phyloP scores from a whole-genome alignment of 805 yeast genomes.

The Yarrowia sp. region DNA sequence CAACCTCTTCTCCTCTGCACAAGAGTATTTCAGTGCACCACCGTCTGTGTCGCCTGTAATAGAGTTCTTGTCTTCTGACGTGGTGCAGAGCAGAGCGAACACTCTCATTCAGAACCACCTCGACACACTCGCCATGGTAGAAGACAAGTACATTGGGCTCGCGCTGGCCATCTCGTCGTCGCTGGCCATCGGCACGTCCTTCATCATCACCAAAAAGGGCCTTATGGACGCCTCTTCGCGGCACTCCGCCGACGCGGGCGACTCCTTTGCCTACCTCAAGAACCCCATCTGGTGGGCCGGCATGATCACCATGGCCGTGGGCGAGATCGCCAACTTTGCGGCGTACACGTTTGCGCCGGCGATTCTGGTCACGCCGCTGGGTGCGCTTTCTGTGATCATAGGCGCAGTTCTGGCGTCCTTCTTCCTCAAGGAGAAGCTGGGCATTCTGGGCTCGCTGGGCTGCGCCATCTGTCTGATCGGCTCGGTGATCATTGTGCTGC shows the following conservation, averaged over 20 bases:
- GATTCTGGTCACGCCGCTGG: conserved; percentile 84
- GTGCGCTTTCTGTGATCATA: conserved; percentile 84
- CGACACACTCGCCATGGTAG: conserved; percentile 42
- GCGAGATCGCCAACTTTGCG: conserved; percentile 89
- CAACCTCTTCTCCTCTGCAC: background rate
- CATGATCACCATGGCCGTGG: conserved; percentile 81
- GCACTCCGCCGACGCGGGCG: conserved; percentile 58
- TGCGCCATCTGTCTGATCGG: conserved; percentile 89
- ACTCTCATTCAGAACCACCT: background rate
- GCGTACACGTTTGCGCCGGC: conserved; percentile 97
- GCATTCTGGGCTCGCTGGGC: conserved; percentile 85
- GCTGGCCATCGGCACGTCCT: conserved; percentile 85
- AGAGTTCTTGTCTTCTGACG: background rate
- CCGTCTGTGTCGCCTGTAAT: too few species aligned
- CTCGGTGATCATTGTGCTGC: conserved; percentile 80
- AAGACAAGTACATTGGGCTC: conserved; percentile 81
- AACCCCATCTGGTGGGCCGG: conserved; percentile 97
- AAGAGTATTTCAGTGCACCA: too few species aligned
- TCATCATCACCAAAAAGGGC: conserved; percentile 86
- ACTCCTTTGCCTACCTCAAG: conserved; percentile 72
- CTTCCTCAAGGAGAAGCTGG: conserved; percentile 81
- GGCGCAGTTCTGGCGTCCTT: conserved; percentile 89
- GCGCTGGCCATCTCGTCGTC: conserved; percentile 85
- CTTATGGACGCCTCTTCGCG: conserved; percentile 63
- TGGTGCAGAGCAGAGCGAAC: too few species aligned